These are phyloP conservation scores for Pholiota adiposa DNA, from an alignment of 1,284 basidiomycete species.

Conservation along the genomic window DNA sequence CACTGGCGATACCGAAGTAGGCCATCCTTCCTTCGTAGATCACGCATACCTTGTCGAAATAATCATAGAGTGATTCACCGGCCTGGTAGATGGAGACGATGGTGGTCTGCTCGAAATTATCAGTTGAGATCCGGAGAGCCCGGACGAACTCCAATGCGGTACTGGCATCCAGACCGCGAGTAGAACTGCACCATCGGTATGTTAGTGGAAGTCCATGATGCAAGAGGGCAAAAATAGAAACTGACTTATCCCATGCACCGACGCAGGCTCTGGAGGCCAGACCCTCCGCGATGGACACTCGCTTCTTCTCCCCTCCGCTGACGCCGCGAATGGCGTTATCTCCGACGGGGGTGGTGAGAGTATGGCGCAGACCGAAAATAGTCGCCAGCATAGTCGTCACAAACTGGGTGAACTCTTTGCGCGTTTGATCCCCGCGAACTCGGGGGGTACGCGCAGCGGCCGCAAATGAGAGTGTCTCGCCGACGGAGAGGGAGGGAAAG, in stretches of 20 bases:
- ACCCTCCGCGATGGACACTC: constrained; percentile 78
- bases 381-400: constrained; percentile 63
- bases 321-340: constrained; percentile 77
- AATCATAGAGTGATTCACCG: constrained; percentile 57
- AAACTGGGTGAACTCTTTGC: constrained; percentile 44
- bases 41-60: constrained; percentile 72
- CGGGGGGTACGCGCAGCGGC: constrained; percentile 58
- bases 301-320: constrained; percentile 81
- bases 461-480: constrained; percentile 64
- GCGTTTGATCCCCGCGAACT: constrained; percentile 43
- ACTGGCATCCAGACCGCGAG: constrained; percentile 67
- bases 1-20: constrained; percentile 68
- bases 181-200: constrained; percentile 39
- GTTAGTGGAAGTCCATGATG: constrained; percentile 23
- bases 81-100: constrained; percentile 79
- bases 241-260: constrained; percentile 76
- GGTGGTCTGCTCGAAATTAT: constrained; percentile 55
- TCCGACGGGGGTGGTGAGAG: constrained; percentile 64
- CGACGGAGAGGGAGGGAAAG: constrained; percentile 72
- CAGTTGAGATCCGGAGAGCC: constrained; percentile 63
- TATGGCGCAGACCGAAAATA: constrained; percentile 71
- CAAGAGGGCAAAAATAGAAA: constrained; percentile 56
- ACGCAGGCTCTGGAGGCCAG: constrained; percentile 63
- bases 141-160: constrained; percentile 71
- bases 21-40: constrained; percentile 70